Base-by-base conservation (phyloP, 2,329 filamentous ascomycete species). In the Fusarium fracticaudum region DNA sequence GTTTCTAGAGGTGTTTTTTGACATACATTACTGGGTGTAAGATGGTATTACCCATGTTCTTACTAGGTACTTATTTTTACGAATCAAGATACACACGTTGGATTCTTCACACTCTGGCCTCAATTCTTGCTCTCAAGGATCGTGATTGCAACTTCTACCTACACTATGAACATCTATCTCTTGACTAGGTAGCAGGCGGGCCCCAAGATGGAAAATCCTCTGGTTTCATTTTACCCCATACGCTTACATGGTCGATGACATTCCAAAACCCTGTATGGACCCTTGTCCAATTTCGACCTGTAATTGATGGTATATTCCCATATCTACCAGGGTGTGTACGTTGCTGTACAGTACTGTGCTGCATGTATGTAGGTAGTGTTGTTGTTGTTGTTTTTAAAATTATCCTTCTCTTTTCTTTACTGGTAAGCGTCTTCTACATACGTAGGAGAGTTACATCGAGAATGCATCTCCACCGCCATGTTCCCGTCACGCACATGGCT, bases 1-100 rank as follows among this genome's bases (percentile, higher is more conserved):
- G 51, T 50, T 48, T 66, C 53, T 70, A 69, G 67, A 72, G 54
- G 59, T 41, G 51, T 71, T 61, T 59, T 71, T 35, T 31, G 33
- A 54, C 35, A 41, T 55, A 31, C 51, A 41, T 54, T 40, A 54
- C 26, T 33, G 43, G 65, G 33, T 51, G 41, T 9, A 41, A 40
- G 44, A 62, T 68, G 41, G 69, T 43, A 64, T 60, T 22, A 60
- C 51, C 51, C 41, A 55, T 70, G 51, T 58, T 50, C 29, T 44
- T 62, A 31, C 15, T 38, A 54, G 41, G n/a, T 35, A 31, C 35
- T 58, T 41, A 53, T 41, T 22, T 22, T 54, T 55, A 71, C 67
- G 67, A 66, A 66, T 70, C 43, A 70, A 71, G 66, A 65, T 38
- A 66, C 67, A 54, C 40, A 64, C 20, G 58, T 70, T 70, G 66